Percentiles rank a stretch among this genome's conserved stretches.
Evolutionary conservation across 352 stramenopile genomes (phyloP).

Genomic region (Phytophthora meadii): DNA sequence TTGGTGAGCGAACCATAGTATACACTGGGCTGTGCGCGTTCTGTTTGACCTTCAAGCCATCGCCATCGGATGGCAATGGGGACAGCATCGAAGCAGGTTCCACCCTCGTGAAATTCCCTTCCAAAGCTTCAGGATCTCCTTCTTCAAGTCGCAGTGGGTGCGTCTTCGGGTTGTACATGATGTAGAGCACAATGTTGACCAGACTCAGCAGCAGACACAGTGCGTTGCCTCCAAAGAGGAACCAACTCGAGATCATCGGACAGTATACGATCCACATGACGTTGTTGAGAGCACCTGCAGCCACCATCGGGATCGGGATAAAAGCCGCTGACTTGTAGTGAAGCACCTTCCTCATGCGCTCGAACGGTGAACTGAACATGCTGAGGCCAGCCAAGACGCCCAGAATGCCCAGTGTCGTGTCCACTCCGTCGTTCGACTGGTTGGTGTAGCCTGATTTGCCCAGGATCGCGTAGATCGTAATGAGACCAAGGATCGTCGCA

Average conservation of each 20-base stretch:
- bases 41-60: slow-evolving; percentile 12
- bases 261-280: slow-evolving; percentile 46
- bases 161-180: slow-evolving; percentile 43
- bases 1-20: slow-evolving; percentile 31
- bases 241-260: slow-evolving; percentile 45
- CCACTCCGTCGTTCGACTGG: slow-evolving; percentile 40
- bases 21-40: slow-evolving; percentile 30
- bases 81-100: slow-evolving; percentile 21
- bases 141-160: slow-evolving; percentile 33
- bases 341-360: slow-evolving; percentile 42
- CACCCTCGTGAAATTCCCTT: slow-evolving; percentile 15
- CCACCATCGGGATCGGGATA: slow-evolving; percentile 46
- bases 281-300: slow-evolving; percentile 39
- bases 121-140: slow-evolving; percentile 22
- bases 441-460: slow-evolving; percentile 32
- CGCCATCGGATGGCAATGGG: slow-evolving; percentile 11
- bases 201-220: slow-evolving; percentile 32
- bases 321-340: slow-evolving; percentile 43
- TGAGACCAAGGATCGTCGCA: slow-evolving; percentile 22
- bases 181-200: slow-evolving; percentile 37
- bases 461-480: slow-evolving; percentile 38
- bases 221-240: slow-evolving; percentile 38
- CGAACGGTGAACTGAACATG: slow-evolving; percentile 47
- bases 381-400: slow-evolving; percentile 33
- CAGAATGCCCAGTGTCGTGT: slow-evolving; percentile 39